phyloP scores from a whole-genome alignment of 2,329 filamentous ascomycete species.

The Neopestalotiopsis rosae region DNA sequence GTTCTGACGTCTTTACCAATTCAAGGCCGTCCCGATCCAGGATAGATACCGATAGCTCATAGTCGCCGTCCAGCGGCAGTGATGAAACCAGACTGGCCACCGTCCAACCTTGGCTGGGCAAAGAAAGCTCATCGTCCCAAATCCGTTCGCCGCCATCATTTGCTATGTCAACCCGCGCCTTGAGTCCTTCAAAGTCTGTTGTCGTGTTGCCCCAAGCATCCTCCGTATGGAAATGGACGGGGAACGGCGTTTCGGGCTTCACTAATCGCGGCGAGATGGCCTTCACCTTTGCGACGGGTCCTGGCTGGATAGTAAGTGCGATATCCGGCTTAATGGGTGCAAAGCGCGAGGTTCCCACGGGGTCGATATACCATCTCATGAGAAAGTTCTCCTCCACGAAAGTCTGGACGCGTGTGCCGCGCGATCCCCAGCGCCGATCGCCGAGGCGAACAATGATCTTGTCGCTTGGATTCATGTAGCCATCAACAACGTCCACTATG shows the following conservation, averaged over 20 bases:
- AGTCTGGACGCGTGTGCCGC: constrained; percentile 39
- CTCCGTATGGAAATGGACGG: constrained; percentile 31
- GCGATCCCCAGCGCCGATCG: constrained; percentile 36
- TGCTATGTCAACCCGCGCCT: constrained; percentile 3
- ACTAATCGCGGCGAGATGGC: constrained; percentile 9
- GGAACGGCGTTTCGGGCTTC: constrained; percentile 26
- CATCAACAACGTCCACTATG: constrained; percentile 42
- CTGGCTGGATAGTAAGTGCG: constrained; percentile 30
- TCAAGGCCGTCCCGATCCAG: background rate
- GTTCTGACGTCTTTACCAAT: background rate
- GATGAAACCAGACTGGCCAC: background rate
- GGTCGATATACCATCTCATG: constrained; percentile 44
- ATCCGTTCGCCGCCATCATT: constrained; percentile 3
- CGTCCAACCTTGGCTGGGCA: background rate
- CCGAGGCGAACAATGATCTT: constrained; percentile 39
- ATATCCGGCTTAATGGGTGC: constrained; percentile 40
- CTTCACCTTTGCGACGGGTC: constrained; percentile 27
- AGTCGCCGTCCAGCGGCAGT: constrained; percentile 14
- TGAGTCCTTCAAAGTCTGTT: constrained; percentile 20
- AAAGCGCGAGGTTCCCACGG: constrained; percentile 41
- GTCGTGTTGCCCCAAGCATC: constrained; percentile 37
- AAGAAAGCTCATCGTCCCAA: background rate
- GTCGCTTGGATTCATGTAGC: constrained; percentile 42
- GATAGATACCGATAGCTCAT: constrained; percentile 17
- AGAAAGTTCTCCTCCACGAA: constrained; percentile 40